Percentiles rank a stretch among this genome's conserved stretches.
phyloP scores from a whole-genome alignment of 2,329 filamentous ascomycete genomes.

The Bipolaris bicolor region DNA sequence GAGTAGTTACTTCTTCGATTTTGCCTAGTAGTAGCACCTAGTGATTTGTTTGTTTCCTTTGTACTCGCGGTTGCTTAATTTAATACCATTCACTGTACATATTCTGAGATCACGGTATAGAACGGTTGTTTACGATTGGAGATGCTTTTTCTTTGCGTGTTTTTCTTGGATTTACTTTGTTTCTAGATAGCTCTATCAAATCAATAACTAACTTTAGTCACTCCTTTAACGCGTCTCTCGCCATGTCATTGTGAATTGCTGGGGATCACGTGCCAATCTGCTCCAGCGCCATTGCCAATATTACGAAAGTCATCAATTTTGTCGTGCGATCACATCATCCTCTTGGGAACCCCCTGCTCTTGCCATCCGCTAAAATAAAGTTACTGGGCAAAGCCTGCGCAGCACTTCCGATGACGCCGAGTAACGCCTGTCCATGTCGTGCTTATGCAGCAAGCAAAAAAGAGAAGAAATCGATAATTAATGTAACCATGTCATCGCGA shows the following conservation, averaged over 20 bases:
- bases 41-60: neutral
- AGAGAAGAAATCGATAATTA: constrained; percentile 2
- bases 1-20: constrained; percentile 21
- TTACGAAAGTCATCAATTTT: neutral
- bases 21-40: constrained; percentile 35
- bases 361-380: neutral
- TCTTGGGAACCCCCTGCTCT: neutral
- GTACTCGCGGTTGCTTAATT: constrained; percentile 6
- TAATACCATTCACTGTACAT: constrained; percentile 18
- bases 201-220: constrained; percentile 13
- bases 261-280: too few species aligned
- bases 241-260: neutral
- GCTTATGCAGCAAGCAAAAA: constrained; percentile 5
- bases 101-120: constrained; percentile 18
- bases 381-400: neutral
- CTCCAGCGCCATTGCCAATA: too few species aligned
- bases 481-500: constrained; percentile 8
- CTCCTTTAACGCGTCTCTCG: constrained; percentile 9
- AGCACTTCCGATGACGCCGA: neutral
- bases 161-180: neutral
- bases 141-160: too few species aligned
- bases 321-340: neutral
- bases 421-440: neutral
- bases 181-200: constrained; percentile 2
- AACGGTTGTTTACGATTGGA: neutral